Conservation (phyloP, 2,329 filamentous ascomycete genomes). For the Exserohilum rostratum region DNA sequence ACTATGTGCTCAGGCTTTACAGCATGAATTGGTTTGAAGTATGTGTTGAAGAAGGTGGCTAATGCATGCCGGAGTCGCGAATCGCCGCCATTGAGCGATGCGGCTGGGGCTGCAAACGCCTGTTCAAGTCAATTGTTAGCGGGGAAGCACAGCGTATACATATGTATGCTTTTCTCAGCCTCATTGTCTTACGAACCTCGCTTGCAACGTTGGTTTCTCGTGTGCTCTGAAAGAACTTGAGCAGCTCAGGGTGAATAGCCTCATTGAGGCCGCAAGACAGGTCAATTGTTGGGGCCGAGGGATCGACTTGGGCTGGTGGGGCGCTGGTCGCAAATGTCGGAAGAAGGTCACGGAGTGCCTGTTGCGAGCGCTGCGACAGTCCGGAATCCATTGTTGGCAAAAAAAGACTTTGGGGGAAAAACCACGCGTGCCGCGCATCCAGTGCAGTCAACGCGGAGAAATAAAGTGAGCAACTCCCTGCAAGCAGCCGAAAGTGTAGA, state of each 20-base stretch:
- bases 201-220: slow-evolving; percentile 27
- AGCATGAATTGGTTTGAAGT: slow-evolving; percentile 35
- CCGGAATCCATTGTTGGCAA: slow-evolving; percentile 35
- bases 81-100: slow-evolving; percentile 26
- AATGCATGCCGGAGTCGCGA: slow-evolving; percentile 24
- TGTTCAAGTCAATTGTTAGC: slow-evolving; percentile 13
- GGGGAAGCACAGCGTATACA: not conserved
- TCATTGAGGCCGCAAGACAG: slow-evolving; percentile 37
- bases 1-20: slow-evolving; percentile 37
- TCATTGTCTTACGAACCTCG: slow-evolving; percentile 29
- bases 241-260: slow-evolving; percentile 32
- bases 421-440: slow-evolving; percentile 7
- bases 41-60: slow-evolving; percentile 37
- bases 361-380: slow-evolving; percentile 31
- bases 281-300: slow-evolving; percentile 23
- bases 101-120: slow-evolving; percentile 28
- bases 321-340: slow-evolving; percentile 13
- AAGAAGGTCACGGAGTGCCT: slow-evolving; percentile 22
- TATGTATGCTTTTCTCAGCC: not conserved
- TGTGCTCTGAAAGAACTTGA: slow-evolving; percentile 38
- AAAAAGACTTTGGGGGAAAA: slow-evolving; percentile 3
- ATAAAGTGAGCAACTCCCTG: not conserved
- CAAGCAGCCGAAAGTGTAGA: not conserved
- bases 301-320: slow-evolving; percentile 17
- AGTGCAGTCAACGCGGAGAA: not conserved